Conservation (phyloP, 75 land plant genomes). For the Picea glauca region DNA sequence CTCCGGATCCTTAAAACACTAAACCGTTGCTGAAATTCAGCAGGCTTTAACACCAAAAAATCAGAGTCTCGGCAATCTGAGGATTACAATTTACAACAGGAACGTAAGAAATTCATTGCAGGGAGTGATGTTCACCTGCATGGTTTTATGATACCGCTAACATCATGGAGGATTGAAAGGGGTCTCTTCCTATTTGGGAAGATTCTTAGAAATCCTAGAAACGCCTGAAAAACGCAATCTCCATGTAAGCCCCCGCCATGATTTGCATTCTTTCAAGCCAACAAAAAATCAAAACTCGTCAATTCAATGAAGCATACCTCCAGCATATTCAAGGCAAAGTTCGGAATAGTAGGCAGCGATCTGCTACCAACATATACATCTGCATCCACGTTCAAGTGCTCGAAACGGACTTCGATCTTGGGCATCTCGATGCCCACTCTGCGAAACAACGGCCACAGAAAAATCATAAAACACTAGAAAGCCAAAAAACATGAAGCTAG, state of each 20-base stretch:
- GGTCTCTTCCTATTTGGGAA: conserved; percentile 32
- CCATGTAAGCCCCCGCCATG: no score
- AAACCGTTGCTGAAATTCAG: no score
- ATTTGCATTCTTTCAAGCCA: no score
- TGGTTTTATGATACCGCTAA: conserved; percentile 58
- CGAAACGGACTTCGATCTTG: conserved; percentile 68
- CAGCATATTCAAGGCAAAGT: conserved; percentile 27
- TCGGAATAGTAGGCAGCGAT: conserved; percentile 58
- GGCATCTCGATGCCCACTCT: conserved; percentile 84
- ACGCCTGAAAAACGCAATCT: background rate
- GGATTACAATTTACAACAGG: no score
- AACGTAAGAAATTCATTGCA: no score
- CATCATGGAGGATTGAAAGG: conserved; percentile 37
- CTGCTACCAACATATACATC: conserved; percentile 61
- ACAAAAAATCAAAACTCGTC: no score
- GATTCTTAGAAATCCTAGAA: conserved; percentile 22
- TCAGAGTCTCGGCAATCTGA: no score
- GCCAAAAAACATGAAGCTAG: no score
- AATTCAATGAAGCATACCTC: conserved; percentile 28
- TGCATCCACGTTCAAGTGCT: conserved; percentile 54
- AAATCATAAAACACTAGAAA: no score
- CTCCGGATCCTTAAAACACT: no score
- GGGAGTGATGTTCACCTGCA: conserved; percentile 22
- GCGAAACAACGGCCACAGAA: no score
- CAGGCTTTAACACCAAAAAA: no score